Percentiles rank a stretch among this genome's conserved stretches.
Evolutionary conservation across 768 basidiomycete genomes (phyloP).

Genomic region (Suillus americanus): DNA sequence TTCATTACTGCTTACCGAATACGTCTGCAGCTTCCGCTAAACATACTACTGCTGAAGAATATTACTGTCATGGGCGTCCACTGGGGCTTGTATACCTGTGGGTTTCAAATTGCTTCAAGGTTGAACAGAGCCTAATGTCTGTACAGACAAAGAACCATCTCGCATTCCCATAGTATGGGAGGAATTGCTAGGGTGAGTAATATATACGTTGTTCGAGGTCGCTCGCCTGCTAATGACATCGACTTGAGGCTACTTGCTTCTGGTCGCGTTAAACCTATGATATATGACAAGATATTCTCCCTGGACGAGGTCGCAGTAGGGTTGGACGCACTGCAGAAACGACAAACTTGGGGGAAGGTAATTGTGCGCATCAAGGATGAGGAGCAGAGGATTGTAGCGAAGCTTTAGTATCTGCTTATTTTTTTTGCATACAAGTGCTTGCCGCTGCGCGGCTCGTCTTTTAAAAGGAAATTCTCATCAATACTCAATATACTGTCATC

Average conservation of each 20-base stretch:
- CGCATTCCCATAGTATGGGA: slow-evolving; percentile 72
- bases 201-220: slow-evolving; percentile 9
- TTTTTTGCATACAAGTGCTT: too few species aligned
- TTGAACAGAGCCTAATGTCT: not conserved
- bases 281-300: slow-evolving; percentile 68
- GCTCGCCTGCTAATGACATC: slow-evolving; percentile 3
- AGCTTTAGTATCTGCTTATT: too few species aligned
- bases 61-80: slow-evolving; percentile 80
- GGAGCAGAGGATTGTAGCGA: slow-evolving; percentile 34
- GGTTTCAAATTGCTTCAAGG: slow-evolving; percentile 24
- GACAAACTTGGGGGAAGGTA: slow-evolving; percentile 93
- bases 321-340: slow-evolving; percentile 69
- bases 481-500: too few species aligned
- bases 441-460: too few species aligned
- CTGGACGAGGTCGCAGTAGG: slow-evolving; percentile 69
- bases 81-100: slow-evolving; percentile 82
- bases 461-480: too few species aligned
- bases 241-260: slow-evolving; percentile 60
- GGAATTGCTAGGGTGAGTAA: slow-evolving; percentile 59
- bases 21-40: slow-evolving; percentile 69
- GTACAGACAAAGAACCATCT: slow-evolving; percentile 60
- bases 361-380: slow-evolving; percentile 66
- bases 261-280: slow-evolving; percentile 63
- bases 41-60: slow-evolving; percentile 82
- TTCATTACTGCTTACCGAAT: not conserved